Base-by-base conservation (phyloP, 106 monocot genomes). In the Hemerocallis citrina region DNA sequence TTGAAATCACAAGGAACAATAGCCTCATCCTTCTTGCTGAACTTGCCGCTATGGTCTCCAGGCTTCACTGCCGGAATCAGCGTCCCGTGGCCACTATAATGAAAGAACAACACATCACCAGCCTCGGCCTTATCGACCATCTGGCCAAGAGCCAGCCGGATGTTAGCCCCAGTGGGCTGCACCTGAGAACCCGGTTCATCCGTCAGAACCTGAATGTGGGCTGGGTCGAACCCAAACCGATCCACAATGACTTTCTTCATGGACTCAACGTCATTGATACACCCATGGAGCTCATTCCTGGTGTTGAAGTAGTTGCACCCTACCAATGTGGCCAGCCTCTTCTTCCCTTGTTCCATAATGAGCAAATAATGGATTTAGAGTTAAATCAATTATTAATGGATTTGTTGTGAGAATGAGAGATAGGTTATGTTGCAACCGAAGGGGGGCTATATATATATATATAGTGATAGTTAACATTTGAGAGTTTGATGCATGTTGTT, bases 81-180 rank as follows among this genome's bases (percentile, higher is more conserved):
- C 2, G 86, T 86, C 28, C 92, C 92, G 36, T 92, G 92, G n/a
- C 92, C 92, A 44, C 92, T 92, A 48, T 78, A 92, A 63, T 92
- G 92, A 65, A 92, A 84, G 66, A 92, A 78, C 27, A 92, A 69
- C 24, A 84, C 66, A 57, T 92, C 92, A 5, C 84, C 81, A 9
- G 79, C 16, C 49, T 56, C 56, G 3, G 87, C 92, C 12, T 41
- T 25, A 34, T 30, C 75, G 9, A 81, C 64, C 80, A 92, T 80
- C 13, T 24, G 24, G 3, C 29, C 16, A 33, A 92, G 65, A 0
- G 66, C 72, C 1, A 35, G 30, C 49, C 57, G 36, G 58, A 92
- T 80, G 74, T 86, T 92, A 17, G 67, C 62, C 11, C 91, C 85
- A 6, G 86, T 92, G 4, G 91, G 91, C 41, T 67, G 34, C 51